Evolutionary conservation across 2,329 filamentous ascomycete species (phyloP).

Genomic region (Leptographium galeiforme): DNA sequence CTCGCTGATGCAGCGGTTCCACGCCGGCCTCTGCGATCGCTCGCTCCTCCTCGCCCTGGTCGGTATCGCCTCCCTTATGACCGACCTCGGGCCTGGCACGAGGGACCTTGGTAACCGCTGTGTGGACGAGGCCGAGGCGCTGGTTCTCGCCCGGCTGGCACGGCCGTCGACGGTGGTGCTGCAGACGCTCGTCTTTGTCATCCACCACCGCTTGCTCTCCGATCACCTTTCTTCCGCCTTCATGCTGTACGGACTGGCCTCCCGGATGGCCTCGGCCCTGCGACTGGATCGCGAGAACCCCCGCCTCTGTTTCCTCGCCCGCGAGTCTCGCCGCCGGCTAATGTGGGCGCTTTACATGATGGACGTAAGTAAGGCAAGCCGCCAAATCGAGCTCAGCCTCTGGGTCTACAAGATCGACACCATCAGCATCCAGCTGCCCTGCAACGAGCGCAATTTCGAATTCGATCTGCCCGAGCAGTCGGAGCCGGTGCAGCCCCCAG

Average conservation of each 20-base stretch:
- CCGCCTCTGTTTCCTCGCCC: conserved; percentile 28
- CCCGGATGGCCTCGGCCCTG: conserved; percentile 34
- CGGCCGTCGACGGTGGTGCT: conserved; percentile 44
- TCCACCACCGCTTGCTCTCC: conserved; percentile 32
- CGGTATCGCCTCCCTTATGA: conserved; percentile 42
- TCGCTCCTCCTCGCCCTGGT: conserved; percentile 39
- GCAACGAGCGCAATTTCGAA: conserved; percentile 39
- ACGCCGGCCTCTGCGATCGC: conserved; percentile 41
- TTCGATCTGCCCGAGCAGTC: conserved; percentile 43
- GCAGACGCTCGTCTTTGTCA: conserved; percentile 30
- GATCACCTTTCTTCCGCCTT: conserved; percentile 32
- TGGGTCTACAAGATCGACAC: conserved; percentile 25
- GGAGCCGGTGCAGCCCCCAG: conserved; percentile 32
- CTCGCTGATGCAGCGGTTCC: conserved; percentile 45
- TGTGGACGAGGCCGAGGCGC: conserved; percentile 38
- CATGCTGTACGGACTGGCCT: conserved; percentile 31
- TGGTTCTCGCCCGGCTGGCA: conserved; percentile 39
- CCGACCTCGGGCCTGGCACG: conserved; percentile 37
- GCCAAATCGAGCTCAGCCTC: conserved; percentile 31
- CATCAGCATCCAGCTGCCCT: conserved; percentile 33
- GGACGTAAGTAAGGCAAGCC: conserved; percentile 32
- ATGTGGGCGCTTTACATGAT: conserved; percentile 38
- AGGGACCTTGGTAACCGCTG: conserved; percentile 39
- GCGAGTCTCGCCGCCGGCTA: conserved; percentile 28
- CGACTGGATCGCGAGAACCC: conserved; percentile 35